phyloP scores from a whole-genome alignment of 2,329 filamentous ascomycete species.

The Aureobasidium sp. region DNA sequence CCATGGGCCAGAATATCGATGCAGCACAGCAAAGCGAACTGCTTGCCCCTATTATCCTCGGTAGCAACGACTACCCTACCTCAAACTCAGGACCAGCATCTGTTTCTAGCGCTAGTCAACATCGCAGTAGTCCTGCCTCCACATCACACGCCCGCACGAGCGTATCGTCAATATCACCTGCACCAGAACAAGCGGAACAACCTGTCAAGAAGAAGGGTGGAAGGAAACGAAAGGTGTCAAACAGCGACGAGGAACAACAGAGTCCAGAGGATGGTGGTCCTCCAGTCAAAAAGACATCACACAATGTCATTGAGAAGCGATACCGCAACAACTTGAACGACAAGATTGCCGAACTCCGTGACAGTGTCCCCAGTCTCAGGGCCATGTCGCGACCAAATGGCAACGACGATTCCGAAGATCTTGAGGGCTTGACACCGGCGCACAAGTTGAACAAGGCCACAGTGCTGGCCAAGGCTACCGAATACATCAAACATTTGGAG shows the following conservation, averaged over 20 bases:
- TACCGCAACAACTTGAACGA: conserved; percentile 96
- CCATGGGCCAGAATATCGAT: conserved; percentile 1
- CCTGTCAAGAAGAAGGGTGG: conserved; percentile 29
- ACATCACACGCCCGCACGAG: conserved; percentile 24
- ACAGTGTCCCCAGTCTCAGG: conserved; percentile 84
- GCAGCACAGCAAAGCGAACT: conserved; percentile 7
- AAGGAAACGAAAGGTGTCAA: conserved; percentile 30
- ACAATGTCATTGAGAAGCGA: conserved; percentile 97
- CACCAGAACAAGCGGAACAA: conserved; percentile 15
- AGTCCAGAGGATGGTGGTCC: conserved; percentile 32
- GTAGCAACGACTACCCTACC: conserved; percentile 13
- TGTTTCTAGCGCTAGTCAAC: neutral
- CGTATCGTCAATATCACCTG: conserved; percentile 26
- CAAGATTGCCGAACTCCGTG: conserved; percentile 85
- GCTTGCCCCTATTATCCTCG: conserved; percentile 5
- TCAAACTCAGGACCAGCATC: neutral
- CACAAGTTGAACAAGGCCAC: conserved; percentile 98
- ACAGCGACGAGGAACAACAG: conserved; percentile 21
- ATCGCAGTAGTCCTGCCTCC: conserved; percentile 24
- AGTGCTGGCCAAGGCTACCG: conserved; percentile 87
- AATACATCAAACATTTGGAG: conserved; percentile 91
- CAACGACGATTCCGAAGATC: conserved; percentile 70
- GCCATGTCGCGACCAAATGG: conserved; percentile 58
- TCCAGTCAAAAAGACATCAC: conserved; percentile 79
- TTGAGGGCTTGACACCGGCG: conserved; percentile 62